Conservation (phyloP, 306 rosid genomes). For the Heteromeles arbutifolia region DNA sequence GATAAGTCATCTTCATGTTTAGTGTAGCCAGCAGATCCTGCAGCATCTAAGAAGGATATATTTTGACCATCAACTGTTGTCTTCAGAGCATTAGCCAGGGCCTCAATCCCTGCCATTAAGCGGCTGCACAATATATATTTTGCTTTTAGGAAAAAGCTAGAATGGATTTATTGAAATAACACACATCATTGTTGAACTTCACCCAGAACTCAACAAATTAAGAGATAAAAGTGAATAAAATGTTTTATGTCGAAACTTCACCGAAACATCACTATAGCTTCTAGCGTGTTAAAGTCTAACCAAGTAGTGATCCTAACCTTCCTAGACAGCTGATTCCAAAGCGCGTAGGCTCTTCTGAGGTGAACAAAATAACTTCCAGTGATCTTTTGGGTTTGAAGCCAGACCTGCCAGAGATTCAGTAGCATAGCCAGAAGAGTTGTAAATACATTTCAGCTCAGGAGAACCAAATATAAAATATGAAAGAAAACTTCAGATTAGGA, state of each 20-base stretch:
- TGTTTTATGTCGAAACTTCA: background rate
- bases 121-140: slow-evolving; percentile 51
- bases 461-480: background rate
- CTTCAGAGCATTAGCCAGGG: slow-evolving; percentile 57
- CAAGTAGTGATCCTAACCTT: slow-evolving; percentile 46
- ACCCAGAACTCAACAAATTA: background rate
- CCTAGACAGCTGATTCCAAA: slow-evolving; percentile 92
- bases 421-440: background rate
- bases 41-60: slow-evolving; percentile 75
- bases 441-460: background rate
- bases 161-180: background rate
- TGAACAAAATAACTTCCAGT: slow-evolving; percentile 76
- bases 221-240: background rate
- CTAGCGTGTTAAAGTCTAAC: slow-evolving; percentile 3
- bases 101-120: slow-evolving; percentile 67
- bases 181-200: background rate
- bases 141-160: slow-evolving; percentile 16
- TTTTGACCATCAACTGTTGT: slow-evolving; percentile 63
- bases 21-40: slow-evolving; percentile 73
- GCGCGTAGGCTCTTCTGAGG: slow-evolving; percentile 97
- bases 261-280: slow-evolving; percentile 2
- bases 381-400: slow-evolving; percentile 79
- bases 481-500: background rate
- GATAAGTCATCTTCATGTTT: slow-evolving; percentile 50
- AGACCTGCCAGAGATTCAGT: slow-evolving; percentile 45